Evolutionary conservation across 108 stramenopile species (phyloP).

Genomic region (Aurantiochytrium sp.): DNA sequence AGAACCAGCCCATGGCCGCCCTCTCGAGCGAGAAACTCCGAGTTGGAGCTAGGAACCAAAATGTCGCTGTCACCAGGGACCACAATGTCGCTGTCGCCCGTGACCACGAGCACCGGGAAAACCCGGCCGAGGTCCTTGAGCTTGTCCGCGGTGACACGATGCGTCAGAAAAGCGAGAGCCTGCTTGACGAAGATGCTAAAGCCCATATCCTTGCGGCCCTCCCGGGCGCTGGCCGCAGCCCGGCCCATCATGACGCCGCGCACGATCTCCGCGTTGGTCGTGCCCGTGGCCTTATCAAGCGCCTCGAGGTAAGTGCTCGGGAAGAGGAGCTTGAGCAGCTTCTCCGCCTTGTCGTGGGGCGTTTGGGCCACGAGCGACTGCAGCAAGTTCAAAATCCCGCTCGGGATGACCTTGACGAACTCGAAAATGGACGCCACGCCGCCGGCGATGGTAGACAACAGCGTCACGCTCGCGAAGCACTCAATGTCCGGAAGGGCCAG

Average conservation of each 20-base stretch:
- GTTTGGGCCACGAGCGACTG: not conserved
- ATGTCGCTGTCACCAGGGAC: not conserved
- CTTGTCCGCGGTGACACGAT: not conserved
- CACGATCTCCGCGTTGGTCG: not conserved
- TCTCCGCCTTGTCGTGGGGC: not conserved
- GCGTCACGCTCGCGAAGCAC: constrained; percentile 14
- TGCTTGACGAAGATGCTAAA: not conserved
- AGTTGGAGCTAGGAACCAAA: too few species aligned
- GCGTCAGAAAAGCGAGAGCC: not conserved
- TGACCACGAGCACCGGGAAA: not conserved
- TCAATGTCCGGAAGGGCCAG: not conserved
- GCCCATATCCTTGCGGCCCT: too few species aligned
- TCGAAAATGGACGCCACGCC: not conserved
- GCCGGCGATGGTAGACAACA: not conserved
- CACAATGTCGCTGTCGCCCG: not conserved
- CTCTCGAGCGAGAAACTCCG: too few species aligned
- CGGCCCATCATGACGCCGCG: not conserved
- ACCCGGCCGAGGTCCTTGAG: not conserved
- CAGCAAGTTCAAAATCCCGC: not conserved
- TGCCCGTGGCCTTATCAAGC: not conserved
- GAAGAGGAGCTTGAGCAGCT: not conserved
- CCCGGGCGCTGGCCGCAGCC: not conserved
- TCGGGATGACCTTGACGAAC: not conserved
- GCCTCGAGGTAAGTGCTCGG: not conserved
- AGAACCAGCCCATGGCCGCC: too few species aligned